phyloP scores from a whole-genome alignment of 1,284 basidiomycete species.

The Thecaphora thlaspeos region DNA sequence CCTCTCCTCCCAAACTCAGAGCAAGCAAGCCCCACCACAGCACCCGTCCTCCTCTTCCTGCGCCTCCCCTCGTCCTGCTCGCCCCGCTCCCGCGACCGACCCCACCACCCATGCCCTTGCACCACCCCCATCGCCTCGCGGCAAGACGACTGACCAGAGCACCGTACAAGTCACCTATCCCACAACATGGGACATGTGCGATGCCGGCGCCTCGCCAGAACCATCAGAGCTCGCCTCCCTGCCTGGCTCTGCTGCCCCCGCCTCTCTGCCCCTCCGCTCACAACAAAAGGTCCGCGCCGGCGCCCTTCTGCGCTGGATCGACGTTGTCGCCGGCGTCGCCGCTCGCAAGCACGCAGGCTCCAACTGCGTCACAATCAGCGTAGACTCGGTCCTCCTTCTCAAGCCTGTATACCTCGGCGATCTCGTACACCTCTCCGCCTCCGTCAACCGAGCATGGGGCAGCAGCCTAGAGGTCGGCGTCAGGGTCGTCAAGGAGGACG shows the following conservation, averaged over 20 bases:
- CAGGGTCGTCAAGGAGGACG: constrained; percentile 53
- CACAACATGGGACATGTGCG: constrained; percentile 40
- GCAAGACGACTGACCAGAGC: constrained; percentile 33
- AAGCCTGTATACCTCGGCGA: constrained; percentile 44
- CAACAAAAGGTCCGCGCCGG: constrained; percentile 52
- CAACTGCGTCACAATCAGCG: constrained; percentile 58
- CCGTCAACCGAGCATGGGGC: constrained; percentile 59
- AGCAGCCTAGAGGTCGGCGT: constrained; percentile 58
- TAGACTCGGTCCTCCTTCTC: constrained; percentile 56
- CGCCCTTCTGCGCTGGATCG: constrained; percentile 59
- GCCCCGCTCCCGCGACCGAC: not conserved
- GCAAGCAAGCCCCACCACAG: not conserved
- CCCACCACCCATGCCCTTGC: not conserved
- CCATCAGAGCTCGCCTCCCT: not conserved
- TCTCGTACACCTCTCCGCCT: constrained; percentile 54
- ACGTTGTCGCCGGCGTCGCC: constrained; percentile 59
- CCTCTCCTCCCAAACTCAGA: not conserved
- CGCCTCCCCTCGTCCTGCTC: not conserved
- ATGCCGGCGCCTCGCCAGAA: constrained; percentile 4
- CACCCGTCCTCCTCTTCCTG: constrained; percentile 3
- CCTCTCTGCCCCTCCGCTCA: not conserved
- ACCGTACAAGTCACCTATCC: constrained; percentile 42
- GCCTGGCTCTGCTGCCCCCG: no score
- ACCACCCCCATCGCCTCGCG: constrained; percentile 3
- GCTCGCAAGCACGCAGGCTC: constrained; percentile 57